Percentiles rank a stretch among this genome's conserved stretches.
phyloP scores from a whole-genome alignment of 2,329 filamentous ascomycete genomes.

The Ophiostoma sp. region DNA sequence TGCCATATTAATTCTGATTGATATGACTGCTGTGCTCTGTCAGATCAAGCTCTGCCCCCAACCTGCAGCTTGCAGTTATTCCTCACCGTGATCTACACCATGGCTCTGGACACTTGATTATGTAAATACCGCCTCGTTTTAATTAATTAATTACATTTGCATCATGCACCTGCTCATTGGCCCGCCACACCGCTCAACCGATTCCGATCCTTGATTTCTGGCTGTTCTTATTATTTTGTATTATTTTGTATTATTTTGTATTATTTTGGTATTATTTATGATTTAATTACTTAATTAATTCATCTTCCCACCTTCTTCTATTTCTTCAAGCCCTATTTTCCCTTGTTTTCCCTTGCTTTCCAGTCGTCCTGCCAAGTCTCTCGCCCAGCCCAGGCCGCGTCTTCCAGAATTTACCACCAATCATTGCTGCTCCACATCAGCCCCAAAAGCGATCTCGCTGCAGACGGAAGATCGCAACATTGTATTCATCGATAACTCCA shows the following conservation, averaged over 20 bases:
- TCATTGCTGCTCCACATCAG: slow-evolving; percentile 1
- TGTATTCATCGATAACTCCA: neutral
- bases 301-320: neutral
- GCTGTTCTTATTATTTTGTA: neutral
- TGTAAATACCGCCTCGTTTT: neutral
- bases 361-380: neutral
- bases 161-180: neutral
- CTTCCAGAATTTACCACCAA: slow-evolving; percentile 14
- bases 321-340: neutral
- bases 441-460: slow-evolving; percentile 11
- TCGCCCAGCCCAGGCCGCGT: neutral
- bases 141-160: neutral
- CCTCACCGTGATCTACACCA: too few relatives aligned
- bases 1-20: neutral
- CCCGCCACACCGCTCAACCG: neutral
- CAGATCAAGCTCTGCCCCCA: neutral
- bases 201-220: neutral
- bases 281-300: too few relatives aligned
- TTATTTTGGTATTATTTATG: too few relatives aligned
- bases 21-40: neutral
- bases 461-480: neutral
- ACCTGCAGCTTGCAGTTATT: neutral
- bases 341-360: neutral
- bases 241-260: too few relatives aligned
- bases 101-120: neutral